Percentiles rank a stretch among this genome's conserved stretches.
phyloP scores from a whole-genome alignment of 306 rosid genomes.

The Rosa persica region DNA sequence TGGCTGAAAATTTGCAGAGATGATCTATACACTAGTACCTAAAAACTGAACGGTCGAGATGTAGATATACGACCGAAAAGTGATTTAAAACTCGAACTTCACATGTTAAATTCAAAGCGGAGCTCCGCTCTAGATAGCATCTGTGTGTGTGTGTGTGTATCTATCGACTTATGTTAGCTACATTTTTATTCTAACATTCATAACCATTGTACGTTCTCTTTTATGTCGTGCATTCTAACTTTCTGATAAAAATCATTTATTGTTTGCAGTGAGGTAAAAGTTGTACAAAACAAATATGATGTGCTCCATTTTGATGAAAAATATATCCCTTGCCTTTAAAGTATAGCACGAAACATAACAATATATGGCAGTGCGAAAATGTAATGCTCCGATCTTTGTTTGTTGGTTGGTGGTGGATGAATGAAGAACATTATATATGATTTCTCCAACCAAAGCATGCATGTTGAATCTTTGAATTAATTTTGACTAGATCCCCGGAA shows the following conservation, averaged over 20 bases:
- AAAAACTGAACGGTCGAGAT: too few species aligned
- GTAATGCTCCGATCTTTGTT: neutral
- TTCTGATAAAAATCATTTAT: too few species aligned
- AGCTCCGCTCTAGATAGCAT: too few species aligned
- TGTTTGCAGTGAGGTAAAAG: too few species aligned
- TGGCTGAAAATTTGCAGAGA: too few species aligned
- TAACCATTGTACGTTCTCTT: too few species aligned
- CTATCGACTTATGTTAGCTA: neutral
- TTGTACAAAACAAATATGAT: neutral
- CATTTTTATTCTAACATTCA: neutral
- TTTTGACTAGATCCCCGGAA: neutral
- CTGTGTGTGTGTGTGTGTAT: too few species aligned
- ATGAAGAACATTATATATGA: constrained; percentile 6
- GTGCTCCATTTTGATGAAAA: neutral
- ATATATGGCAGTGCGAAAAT: neutral
- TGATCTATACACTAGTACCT: too few species aligned
- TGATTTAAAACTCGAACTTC: too few species aligned
- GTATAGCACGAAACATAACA: neutral
- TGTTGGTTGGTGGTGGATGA: constrained; percentile 22
- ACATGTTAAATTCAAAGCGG: too few species aligned
- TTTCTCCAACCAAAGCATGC: neutral
- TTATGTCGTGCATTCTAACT: too few species aligned
- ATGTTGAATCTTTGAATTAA: constrained; percentile 5
- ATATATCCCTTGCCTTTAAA: neutral
- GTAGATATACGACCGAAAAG: too few species aligned